A percentile compares a stretch with the other conserved stretches of the same genome.
phyloP scores from a whole-genome alignment of 1,284 basidiomycete species.

The Cutaneotrichosporon arboriforme region DNA sequence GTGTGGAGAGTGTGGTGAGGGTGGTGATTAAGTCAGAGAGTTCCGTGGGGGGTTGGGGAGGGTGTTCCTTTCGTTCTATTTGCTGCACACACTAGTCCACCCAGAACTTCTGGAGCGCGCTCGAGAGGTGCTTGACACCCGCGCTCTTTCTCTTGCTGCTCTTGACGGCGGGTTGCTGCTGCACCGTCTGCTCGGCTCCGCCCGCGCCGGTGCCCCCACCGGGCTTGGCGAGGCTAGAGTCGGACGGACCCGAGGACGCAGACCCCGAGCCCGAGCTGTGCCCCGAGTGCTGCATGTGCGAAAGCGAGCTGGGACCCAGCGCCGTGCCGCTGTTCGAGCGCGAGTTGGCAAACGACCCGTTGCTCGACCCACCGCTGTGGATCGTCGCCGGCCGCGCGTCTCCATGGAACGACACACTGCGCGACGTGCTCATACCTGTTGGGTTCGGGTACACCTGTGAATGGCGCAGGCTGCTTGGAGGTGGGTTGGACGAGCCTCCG shows the following conservation, averaged over 20 bases:
- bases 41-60: too few species aligned
- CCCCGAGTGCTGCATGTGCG: slow-evolving; percentile 3
- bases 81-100: too few species aligned
- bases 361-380: slow-evolving; percentile 15
- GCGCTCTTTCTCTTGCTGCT: slow-evolving; percentile 31
- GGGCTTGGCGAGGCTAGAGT: slow-evolving; percentile 2
- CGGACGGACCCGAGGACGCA: slow-evolving; percentile 1
- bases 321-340: slow-evolving; percentile 15
- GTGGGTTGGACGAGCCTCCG: neutral
- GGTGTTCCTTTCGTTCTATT: too few species aligned
- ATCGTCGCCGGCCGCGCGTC: slow-evolving; percentile 9
- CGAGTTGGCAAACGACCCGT: slow-evolving; percentile 11
- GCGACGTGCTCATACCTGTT: slow-evolving; percentile 7
- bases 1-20: too few species aligned
- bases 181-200: too few species aligned
- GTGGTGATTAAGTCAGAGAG: too few species aligned
- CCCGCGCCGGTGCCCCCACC: neutral
- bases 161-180: slow-evolving; percentile 15
- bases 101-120: slow-evolving; percentile 41
- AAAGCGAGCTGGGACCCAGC: slow-evolving; percentile 8
- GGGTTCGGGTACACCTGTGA: slow-evolving; percentile 17
- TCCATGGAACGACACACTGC: slow-evolving; percentile 19
- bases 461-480: slow-evolving; percentile 18
- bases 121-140: slow-evolving; percentile 36
- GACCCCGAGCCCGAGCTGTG: slow-evolving; percentile 17